Evolutionary conservation across 2,329 filamentous ascomycete species (phyloP), one percentile per base, ranked within the genome.

Genomic region (Clarireedia hainanense): DNA sequence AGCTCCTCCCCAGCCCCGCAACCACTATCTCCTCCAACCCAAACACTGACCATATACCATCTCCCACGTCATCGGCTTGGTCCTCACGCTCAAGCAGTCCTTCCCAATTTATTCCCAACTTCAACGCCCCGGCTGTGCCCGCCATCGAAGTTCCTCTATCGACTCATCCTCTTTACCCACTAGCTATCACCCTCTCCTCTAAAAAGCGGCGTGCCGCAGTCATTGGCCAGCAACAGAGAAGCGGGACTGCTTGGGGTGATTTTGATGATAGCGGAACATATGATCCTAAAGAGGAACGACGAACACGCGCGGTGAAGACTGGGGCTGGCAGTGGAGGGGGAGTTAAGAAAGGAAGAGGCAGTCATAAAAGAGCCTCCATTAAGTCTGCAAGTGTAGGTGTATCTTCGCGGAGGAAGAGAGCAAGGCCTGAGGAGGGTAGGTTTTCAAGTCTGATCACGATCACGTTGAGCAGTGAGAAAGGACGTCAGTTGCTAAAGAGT

Each of bases 221-320:
- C 1, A 59, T 54, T 15, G 52, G 47, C 1, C 43, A 46, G 15
- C 52, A 55, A n/a, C 47, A 56, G 6, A 59, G 63, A 47, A 51
- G 40, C 2, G 51, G 59, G 7, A 51, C 58, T 9, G 61, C 55
- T 3, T 64, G 52, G 9, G 49, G 63, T n/a, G 66, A 68, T 47
- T 48, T 59, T 26, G 66, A 68, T 52, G 54, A 64, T 20, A 65
- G 63, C 45, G 66, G 66, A 4, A 65, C 58, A 4, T 68, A 67
- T 47, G 59, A 67, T 50, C 64, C 64, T 4, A 62, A 6, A 50
- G 56, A 43, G 26, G 50, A 9, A 52, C 50, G 39, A 6, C 39
- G 6, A 39, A 48, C 9, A 30, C 50, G 4, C 39, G 27, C 43
- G 15, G 14, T 15, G 15, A 26, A 37, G 36, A 55, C 50, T 36